Percentiles rank a stretch among this genome's conserved stretches.
Conservation (phyloP, 1,284 basidiomycete genomes). For the Naganishia sp. region DNA sequence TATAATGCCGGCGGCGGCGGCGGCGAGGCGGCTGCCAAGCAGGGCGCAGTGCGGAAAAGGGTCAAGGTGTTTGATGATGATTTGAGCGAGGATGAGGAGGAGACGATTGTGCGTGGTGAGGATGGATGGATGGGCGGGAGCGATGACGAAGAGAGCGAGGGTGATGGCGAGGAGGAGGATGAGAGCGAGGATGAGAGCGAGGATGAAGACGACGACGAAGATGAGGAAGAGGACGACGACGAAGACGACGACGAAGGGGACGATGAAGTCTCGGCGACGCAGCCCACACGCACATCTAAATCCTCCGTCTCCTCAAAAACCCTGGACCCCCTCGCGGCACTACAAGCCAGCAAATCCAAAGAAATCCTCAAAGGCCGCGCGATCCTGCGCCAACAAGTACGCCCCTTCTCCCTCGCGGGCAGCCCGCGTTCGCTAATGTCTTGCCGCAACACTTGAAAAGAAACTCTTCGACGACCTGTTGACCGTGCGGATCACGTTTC, state of each 20-base stretch:
- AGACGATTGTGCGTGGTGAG: constrained; percentile 58
- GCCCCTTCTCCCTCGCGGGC: constrained; percentile 43
- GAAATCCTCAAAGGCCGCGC: constrained; percentile 70
- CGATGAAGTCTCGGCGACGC: constrained; percentile 44
- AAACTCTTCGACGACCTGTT: constrained; percentile 78
- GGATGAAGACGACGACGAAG: constrained; percentile 53
- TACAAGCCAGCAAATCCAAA: constrained; percentile 47
- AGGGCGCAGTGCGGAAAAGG: constrained; percentile 61
- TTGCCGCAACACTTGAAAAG: constrained; percentile 53
- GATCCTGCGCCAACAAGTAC: constrained; percentile 76
- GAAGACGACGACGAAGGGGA: constrained; percentile 57
- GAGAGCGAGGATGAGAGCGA: constrained; percentile 47
- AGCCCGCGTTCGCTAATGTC: neutral
- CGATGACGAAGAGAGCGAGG: constrained; percentile 53
- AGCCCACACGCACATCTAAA: constrained; percentile 35
- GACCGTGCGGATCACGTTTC: constrained; percentile 82
- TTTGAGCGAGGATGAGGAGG: constrained; percentile 48
- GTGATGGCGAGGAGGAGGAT: constrained; percentile 60
- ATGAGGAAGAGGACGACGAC: constrained; percentile 54
- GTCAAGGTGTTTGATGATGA: constrained; percentile 60
- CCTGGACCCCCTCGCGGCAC: constrained; percentile 56
- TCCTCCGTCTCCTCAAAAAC: constrained; percentile 25
- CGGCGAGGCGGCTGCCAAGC: neutral
- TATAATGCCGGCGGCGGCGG: constrained; percentile 61
- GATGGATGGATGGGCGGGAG: constrained; percentile 44